These are phyloP conservation scores for Cytospora leucostoma DNA, from an alignment of 2,329 filamentous ascomycete genomes.

Conservation along the genomic window DNA sequence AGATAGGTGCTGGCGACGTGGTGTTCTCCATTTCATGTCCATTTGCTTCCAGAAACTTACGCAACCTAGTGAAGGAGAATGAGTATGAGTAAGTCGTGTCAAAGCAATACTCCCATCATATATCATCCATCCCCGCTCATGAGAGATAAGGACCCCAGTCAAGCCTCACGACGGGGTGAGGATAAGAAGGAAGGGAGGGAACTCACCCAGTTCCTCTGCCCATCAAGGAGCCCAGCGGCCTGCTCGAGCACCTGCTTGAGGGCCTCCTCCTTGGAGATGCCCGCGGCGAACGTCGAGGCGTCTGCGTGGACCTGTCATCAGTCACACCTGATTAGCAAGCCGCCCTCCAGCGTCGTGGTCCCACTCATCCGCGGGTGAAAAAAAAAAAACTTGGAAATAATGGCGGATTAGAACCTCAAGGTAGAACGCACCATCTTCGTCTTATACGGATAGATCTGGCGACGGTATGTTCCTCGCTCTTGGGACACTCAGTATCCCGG, in stretches of 20 bases:
- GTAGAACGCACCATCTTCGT: neutral
- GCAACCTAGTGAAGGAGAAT: neutral
- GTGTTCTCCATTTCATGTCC: neutral
- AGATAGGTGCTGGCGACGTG: too few relatives aligned
- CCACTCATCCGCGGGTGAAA: too few relatives aligned
- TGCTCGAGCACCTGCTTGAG: conserved; percentile 75
- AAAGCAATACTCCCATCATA: neutral
- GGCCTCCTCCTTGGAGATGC: conserved; percentile 69
- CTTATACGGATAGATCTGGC: neutral
- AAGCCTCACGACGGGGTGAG: neutral
- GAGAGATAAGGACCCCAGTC: neutral
- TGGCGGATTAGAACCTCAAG: neutral
- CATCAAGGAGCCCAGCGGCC: conserved; percentile 67
- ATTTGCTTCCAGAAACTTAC: neutral
- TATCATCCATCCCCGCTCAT: neutral
- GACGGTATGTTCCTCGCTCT: neutral
- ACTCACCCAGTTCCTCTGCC: conserved; percentile 77
- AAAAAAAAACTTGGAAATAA: too few relatives aligned
- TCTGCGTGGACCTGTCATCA: conserved; percentile 70
- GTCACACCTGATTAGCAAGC: neutral
- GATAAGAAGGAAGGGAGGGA: too few relatives aligned
- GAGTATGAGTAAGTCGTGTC: neutral
- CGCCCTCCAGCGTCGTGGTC: neutral
- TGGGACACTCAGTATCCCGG: neutral
- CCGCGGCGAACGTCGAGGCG: conserved; percentile 69